Percentiles rank a stretch among this genome's conserved stretches.
Conservation (phyloP, 2,329 filamentous ascomycete genomes). For the Diaporthe citriasiana region DNA sequence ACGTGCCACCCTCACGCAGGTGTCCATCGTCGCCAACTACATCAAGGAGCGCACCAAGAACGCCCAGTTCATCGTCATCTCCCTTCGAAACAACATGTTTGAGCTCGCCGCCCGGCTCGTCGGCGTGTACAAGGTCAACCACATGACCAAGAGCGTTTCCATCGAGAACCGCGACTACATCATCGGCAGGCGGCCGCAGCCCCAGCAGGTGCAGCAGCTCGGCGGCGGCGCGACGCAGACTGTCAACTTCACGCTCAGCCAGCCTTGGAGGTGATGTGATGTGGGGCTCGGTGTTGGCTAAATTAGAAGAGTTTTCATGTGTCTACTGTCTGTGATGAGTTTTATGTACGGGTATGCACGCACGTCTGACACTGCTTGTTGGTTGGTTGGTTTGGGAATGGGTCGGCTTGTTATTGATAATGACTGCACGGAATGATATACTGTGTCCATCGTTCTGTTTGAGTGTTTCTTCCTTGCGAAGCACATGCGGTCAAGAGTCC, state of each 20-base stretch:
- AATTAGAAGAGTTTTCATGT: conserved; percentile 10
- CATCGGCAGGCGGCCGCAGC: conserved; percentile 54
- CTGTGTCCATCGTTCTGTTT: neutral
- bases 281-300: neutral
- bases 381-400: neutral
- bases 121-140: conserved; percentile 99
- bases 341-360: conserved; percentile 25
- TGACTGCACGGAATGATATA: conserved; percentile 39
- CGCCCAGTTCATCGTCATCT: conserved; percentile 99
- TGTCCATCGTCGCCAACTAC: conserved; percentile 97
- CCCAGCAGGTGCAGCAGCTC: conserved; percentile 48
- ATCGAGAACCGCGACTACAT: conserved; percentile 89
- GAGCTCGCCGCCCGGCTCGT: conserved; percentile 95
- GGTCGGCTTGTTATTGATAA: conserved; percentile 38
- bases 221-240: conserved; percentile 45
- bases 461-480: neutral
- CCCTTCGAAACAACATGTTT: conserved; percentile 99
- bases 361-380: neutral
- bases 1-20: conserved; percentile 62
- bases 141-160: conserved; percentile 95
- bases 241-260: conserved; percentile 42
- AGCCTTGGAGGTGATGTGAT: conserved; percentile 40
- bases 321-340: conserved; percentile 7
- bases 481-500: neutral
- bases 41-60: conserved; percentile 99